phyloP scores from a whole-genome alignment of 305 asterid species.

The Solanum hybrid region DNA sequence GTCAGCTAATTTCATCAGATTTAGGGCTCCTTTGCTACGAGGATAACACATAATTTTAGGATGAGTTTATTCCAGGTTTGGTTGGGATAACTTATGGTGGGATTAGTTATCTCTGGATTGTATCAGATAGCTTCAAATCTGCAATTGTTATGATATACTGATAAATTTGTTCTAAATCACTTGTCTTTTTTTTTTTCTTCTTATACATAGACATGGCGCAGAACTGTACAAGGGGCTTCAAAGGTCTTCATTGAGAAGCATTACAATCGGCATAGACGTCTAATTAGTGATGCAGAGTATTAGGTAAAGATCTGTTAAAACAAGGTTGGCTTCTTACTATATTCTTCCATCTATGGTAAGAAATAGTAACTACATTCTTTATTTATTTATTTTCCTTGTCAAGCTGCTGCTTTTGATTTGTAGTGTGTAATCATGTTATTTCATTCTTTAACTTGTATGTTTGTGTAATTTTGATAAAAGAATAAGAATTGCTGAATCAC shows the following conservation, averaged over 20 bases:
- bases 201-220: conserved; percentile 59
- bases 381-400: not conserved
- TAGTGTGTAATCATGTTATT: not conserved
- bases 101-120: not conserved
- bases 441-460: not conserved
- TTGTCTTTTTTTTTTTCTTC: not conserved
- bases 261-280: conserved; percentile 64
- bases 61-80: not conserved
- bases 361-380: not conserved
- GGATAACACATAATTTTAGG: not conserved
- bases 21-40: not conserved
- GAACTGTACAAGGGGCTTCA: conserved; percentile 59
- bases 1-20: not conserved
- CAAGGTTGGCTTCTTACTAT: not conserved
- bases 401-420: not conserved
- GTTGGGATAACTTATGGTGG: not conserved
- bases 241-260: conserved; percentile 62
- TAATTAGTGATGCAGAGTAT: conserved; percentile 33
- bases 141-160: not conserved
- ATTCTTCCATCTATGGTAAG: not conserved
- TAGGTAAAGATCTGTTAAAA: conserved; percentile 10
- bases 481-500: not conserved
- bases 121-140: not conserved
- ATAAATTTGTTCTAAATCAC: not conserved
- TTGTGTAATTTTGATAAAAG: not conserved